phyloP scores from a whole-genome alignment of 176 grass and related monocot genomes.

The Melocanna baccifera region DNA sequence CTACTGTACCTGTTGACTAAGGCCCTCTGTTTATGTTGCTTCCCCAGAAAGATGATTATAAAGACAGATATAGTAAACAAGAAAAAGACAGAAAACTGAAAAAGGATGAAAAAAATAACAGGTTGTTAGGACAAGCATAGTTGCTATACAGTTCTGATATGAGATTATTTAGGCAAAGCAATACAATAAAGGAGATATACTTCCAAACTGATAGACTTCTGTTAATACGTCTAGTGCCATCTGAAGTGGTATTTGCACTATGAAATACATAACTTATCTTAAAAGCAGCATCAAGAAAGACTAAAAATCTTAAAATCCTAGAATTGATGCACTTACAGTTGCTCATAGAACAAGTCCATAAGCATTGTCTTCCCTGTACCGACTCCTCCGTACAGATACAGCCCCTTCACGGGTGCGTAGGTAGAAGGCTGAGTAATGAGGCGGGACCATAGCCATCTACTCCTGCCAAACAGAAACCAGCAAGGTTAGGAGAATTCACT shows the following conservation, averaged over 20 bases:
- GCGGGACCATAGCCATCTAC: constrained; percentile 87
- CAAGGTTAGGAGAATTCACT: constrained; percentile 20
- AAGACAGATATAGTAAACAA: not conserved
- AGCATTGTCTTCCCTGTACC: constrained; percentile 96
- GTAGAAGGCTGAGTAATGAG: constrained; percentile 62
- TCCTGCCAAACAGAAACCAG: constrained; percentile 46
- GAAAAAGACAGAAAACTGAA: not conserved
- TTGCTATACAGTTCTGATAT: not conserved
- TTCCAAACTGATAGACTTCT: not conserved
- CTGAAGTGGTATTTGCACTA: not conserved
- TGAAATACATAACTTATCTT: not conserved
- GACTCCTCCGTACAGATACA: constrained; percentile 88
- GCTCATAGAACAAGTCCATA: constrained; percentile 87
- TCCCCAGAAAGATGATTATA: not conserved
- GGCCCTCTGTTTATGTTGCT: not conserved
- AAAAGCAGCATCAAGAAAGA: not conserved
- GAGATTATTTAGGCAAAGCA: not conserved
- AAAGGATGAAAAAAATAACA: not conserved
- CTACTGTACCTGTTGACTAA: not conserved
- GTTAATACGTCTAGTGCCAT: not conserved
- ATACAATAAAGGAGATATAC: not conserved
- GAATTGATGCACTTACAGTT: constrained; percentile 57
- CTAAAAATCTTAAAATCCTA: not conserved
- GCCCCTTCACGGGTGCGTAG: constrained; percentile 58
- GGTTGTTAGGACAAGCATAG: not conserved